Percentiles rank a stretch among this genome's conserved stretches.
phyloP scores from a whole-genome alignment of 208 protist genomes.

The Kentomonas sorsogonicus region DNA sequence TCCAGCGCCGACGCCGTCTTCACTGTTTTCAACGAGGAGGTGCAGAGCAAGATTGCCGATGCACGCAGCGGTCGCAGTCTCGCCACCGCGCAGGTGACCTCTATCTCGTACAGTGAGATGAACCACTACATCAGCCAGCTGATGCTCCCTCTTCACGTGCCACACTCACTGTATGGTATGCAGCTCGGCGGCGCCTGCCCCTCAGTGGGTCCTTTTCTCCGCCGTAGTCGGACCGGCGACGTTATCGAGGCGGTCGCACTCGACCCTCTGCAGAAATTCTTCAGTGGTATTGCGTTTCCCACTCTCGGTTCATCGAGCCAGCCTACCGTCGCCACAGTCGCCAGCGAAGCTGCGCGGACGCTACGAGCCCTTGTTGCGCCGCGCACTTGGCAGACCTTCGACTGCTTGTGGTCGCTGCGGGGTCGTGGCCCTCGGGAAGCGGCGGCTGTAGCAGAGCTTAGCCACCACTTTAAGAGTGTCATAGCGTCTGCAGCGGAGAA shows the following conservation, averaged over 20 bases:
- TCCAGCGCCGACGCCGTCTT: slow-evolving; percentile 62
- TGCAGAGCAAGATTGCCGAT: slow-evolving; percentile 29
- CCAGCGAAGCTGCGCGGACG: too few relatives aligned
- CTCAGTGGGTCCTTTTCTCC: slow-evolving; percentile 5
- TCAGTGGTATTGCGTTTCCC: slow-evolving; percentile 35
- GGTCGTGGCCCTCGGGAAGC: too few relatives aligned
- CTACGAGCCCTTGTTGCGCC: too few relatives aligned
- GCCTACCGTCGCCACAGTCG: too few relatives aligned
- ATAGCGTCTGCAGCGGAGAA: too few relatives aligned
- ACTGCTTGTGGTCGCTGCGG: too few relatives aligned
- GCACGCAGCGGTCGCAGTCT: too few relatives aligned
- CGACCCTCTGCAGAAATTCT: slow-evolving; percentile 71
- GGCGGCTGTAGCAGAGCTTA: too few relatives aligned
- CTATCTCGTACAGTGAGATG: slow-evolving; percentile 31
- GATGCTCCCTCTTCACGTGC: slow-evolving; percentile 50
- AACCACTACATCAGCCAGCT: slow-evolving; percentile 46
- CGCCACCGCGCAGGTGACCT: slow-evolving; percentile 28
- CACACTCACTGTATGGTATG: slow-evolving; percentile 42
- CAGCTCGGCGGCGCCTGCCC: slow-evolving; percentile 10
- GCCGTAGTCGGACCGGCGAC: slow-evolving; percentile 28
- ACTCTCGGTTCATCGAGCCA: background rate
- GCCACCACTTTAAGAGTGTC: too few relatives aligned
- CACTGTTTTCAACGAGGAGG: slow-evolving; percentile 58
- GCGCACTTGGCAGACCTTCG: too few relatives aligned
- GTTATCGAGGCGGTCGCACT: slow-evolving; percentile 50